These are phyloP conservation scores for Hanseniaspora guilliermondii DNA, from an alignment of 805 yeast species.

Conservation along the genomic window DNA sequence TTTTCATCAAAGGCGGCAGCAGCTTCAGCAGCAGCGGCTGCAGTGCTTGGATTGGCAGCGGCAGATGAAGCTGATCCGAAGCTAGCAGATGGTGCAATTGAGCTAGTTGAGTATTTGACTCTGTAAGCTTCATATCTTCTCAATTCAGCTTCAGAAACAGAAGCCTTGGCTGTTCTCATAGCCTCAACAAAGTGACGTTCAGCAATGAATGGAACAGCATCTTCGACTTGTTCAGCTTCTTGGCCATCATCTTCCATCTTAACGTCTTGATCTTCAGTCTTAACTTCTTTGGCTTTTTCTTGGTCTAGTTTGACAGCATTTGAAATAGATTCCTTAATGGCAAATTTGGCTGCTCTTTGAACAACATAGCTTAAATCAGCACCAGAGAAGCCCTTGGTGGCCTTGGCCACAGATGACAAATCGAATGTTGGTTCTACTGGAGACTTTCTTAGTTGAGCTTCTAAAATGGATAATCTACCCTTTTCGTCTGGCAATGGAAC, in stretches of 20 bases:
- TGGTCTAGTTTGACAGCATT: constrained; percentile 29
- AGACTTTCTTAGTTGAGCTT: constrained; percentile 94
- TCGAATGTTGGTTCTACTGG: constrained; percentile 97
- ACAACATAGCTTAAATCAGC: constrained; percentile 95
- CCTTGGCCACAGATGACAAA: constrained; percentile 74
- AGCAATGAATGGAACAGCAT: constrained; percentile 91
- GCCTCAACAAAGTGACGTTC: constrained; percentile 96
- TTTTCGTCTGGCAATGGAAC: constrained; percentile 96
- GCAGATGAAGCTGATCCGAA: constrained; percentile 45
- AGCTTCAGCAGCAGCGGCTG: constrained; percentile 23
- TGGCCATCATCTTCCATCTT: constrained; percentile 37
- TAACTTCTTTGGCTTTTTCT: constrained; percentile 24
- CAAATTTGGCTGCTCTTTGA: constrained; percentile 97
- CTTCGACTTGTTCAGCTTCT: constrained; percentile 58
- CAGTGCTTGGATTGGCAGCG: constrained; percentile 43
- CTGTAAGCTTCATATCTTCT: constrained; percentile 98
- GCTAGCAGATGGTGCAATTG: constrained; percentile 61
- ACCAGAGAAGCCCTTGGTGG: constrained; percentile 97
- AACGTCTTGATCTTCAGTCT: constrained; percentile 40
- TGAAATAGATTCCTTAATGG: constrained; percentile 86
- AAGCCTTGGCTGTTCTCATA: constrained; percentile 97
- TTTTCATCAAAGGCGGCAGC: constrained; percentile 32
- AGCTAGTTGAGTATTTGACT: constrained; percentile 61
- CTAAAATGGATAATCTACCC: constrained; percentile 84
- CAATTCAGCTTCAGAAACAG: constrained; percentile 91